Percentiles rank a stretch among this genome's conserved stretches.
These are phyloP conservation scores for Dryas alaskensis DNA, from an alignment of 306 rosid genomes.

Conservation along the genomic window DNA sequence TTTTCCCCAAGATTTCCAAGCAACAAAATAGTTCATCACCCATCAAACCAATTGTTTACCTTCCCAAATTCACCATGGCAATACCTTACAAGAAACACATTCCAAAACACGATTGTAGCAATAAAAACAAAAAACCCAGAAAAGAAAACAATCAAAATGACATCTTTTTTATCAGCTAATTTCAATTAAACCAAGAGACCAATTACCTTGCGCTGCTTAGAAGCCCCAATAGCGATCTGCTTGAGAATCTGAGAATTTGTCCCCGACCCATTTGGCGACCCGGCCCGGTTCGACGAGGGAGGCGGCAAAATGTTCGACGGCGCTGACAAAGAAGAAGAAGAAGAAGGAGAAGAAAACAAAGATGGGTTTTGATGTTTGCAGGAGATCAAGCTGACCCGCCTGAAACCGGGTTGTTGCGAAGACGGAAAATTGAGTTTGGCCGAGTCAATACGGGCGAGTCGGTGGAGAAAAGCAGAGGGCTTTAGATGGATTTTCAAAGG, in stretches of 20 bases:
- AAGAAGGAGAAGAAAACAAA: constrained; percentile 28
- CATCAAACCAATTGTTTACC: not conserved
- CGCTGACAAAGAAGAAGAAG: constrained; percentile 24
- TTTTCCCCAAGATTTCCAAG: constrained; percentile 2
- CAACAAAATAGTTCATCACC: not conserved
- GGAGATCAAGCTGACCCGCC: constrained; percentile 28
- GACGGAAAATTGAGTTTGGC: constrained; percentile 38
- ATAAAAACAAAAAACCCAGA: not conserved
- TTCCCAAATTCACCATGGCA: constrained; percentile 6
- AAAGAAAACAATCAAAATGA: not conserved
- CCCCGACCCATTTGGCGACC: constrained; percentile 27
- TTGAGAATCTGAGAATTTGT: constrained; percentile 32
- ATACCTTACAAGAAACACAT: not conserved
- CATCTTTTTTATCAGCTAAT: not conserved
- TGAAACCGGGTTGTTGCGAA: constrained; percentile 26
- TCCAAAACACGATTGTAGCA: not conserved
- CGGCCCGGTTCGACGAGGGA: constrained; percentile 26
- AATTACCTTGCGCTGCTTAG: constrained; percentile 53
- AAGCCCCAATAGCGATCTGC: constrained; percentile 39
- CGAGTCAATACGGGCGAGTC: constrained; percentile 33
- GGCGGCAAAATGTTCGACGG: constrained; percentile 22
- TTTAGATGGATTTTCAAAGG: constrained; percentile 36
- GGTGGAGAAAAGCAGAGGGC: constrained; percentile 26
- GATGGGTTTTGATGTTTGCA: constrained; percentile 41
- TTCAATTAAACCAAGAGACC: not conserved